Percentiles rank a stretch among this genome's conserved stretches.
Conservation (phyloP, 139 green algal species). For the Eudorina sp. region DNA sequence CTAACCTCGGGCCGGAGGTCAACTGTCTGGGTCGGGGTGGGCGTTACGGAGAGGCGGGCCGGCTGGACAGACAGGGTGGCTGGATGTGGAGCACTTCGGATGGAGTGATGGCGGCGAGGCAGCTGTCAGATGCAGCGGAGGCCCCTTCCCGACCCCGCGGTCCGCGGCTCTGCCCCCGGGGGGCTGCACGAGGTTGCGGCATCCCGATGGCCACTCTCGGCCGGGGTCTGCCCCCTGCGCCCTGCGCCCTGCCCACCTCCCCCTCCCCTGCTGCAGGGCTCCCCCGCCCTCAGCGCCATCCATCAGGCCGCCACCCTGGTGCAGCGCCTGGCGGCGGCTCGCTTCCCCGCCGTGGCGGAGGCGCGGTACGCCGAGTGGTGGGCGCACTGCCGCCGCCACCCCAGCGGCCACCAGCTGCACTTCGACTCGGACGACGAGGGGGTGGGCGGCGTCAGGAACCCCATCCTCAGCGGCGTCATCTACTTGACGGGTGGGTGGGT, state of each 20-base stretch:
- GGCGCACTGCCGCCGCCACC: constrained; percentile 71
- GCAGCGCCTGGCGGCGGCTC: constrained; percentile 11
- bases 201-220: too few relatives aligned
- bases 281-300: constrained; percentile 32
- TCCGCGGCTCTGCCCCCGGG: too few relatives aligned
- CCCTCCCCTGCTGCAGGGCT: constrained; percentile 11
- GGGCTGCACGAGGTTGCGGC: too few relatives aligned
- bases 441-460: constrained; percentile 59
- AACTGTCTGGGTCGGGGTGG: too few relatives aligned
- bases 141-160: too few relatives aligned
- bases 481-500: constrained; percentile 52
- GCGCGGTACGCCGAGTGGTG: constrained; percentile 53
- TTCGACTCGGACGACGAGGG: constrained; percentile 73
- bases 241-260: neutral
- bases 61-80: too few relatives aligned
- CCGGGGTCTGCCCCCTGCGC: too few relatives aligned
- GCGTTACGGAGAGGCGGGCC: too few relatives aligned
- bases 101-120: too few relatives aligned
- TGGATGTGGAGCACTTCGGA: too few relatives aligned
- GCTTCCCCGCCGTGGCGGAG: constrained; percentile 54
- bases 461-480: constrained; percentile 61
- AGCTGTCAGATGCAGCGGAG: too few relatives aligned
- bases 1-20: too few relatives aligned
- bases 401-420: constrained; percentile 73
- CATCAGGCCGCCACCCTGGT: constrained; percentile 52